Conservation (phyloP, 352 stramenopile species). For the Phytophthora melonis region DNA sequence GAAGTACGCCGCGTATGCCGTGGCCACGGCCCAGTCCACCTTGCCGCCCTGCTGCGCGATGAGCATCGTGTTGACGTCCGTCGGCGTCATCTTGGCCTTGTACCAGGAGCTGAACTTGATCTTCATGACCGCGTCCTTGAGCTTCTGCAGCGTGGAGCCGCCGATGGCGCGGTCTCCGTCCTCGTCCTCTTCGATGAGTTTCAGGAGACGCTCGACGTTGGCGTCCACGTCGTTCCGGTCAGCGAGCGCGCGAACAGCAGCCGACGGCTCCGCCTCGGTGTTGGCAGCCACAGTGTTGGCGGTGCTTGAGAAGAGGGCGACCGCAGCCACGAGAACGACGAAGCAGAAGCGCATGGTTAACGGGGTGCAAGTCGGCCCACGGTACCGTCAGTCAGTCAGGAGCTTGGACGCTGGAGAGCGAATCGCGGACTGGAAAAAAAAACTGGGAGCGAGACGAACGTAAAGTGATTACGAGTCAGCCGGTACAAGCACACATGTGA, state of each 20-base stretch:
- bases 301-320: background rate
- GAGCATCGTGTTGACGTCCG: conserved; percentile 3
- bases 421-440: conserved; percentile 8
- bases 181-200: conserved; percentile 1
- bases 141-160: background rate
- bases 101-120: conserved; percentile 17
- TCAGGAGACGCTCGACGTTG: conserved; percentile 2
- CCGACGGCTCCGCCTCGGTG: background rate
- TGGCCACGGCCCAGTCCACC: conserved; percentile 10
- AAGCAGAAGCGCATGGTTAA: conserved; percentile 10
- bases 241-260: background rate
- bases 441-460: too few species aligned
- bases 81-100: conserved; percentile 4
- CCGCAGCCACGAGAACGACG: conserved; percentile 6
- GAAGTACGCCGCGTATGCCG: conserved; percentile 16
- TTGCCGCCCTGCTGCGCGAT: background rate
- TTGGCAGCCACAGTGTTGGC: conserved; percentile 2
- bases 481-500: too few species aligned
- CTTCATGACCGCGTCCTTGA: conserved; percentile 6
- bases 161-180: background rate
- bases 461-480: too few species aligned
- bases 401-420: background rate
- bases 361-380: background rate
- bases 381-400: too few species aligned
- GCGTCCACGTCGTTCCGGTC: background rate